Conservation (phyloP, 1,284 basidiomycete species). For the Coniophora puteana region DNA sequence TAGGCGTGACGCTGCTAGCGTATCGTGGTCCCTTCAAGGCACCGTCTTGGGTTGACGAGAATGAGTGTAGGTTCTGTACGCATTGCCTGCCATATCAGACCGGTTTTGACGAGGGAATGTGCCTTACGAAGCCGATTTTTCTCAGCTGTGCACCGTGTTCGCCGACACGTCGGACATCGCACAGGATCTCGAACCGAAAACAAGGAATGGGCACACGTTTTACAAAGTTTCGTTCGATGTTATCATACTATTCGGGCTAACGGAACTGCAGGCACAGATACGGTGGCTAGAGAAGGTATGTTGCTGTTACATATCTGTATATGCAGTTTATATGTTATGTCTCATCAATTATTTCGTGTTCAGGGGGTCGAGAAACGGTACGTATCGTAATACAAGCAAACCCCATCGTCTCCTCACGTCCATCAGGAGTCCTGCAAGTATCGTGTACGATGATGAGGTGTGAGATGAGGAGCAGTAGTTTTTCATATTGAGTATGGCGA, state of each 20-base stretch:
- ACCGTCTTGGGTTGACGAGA: conserved; percentile 18
- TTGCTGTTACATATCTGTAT: not conserved
- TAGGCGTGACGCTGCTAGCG: conserved; percentile 17
- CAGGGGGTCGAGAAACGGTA: conserved; percentile 26
- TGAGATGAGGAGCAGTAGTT: too few species aligned
- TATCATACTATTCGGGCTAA: conserved; percentile 37
- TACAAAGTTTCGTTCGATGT: conserved; percentile 33
- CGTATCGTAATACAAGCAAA: conserved; percentile 9
- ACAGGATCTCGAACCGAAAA: conserved; percentile 16
- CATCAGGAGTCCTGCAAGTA: conserved; percentile 31
- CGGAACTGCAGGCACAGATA: conserved; percentile 42
- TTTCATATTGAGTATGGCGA: too few species aligned
- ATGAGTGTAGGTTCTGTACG: conserved; percentile 13
- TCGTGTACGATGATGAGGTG: conserved; percentile 33
- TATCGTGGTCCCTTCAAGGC: conserved; percentile 19
- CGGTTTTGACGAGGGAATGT: too few species aligned
- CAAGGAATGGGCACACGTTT: conserved; percentile 22
- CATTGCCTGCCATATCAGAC: not conserved
- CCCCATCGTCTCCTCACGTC: not conserved
- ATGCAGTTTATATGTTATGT: not conserved
- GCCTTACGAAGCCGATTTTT: conserved; percentile 17
- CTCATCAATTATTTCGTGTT: conserved; percentile 5
- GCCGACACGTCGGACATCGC: conserved; percentile 31
- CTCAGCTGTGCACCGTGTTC: conserved; percentile 29
- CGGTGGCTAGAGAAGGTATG: conserved; percentile 36